phyloP scores from a whole-genome alignment of 2,329 filamentous ascomycete genomes.

The Pseudogymnoascus sp. region DNA sequence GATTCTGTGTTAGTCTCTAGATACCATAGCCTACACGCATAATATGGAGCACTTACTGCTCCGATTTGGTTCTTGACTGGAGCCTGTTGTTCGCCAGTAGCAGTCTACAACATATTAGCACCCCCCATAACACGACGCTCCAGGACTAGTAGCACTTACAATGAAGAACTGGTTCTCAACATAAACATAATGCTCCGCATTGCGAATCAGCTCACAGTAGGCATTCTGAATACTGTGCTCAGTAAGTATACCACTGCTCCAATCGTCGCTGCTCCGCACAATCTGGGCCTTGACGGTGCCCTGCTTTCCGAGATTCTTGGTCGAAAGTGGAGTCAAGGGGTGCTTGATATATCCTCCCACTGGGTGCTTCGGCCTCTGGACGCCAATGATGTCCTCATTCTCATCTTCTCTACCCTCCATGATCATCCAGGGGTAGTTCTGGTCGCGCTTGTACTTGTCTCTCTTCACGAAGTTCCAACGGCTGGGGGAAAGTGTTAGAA shows the following conservation, averaged over 20 bases:
- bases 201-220: conserved; percentile 75
- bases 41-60: conserved; percentile 24
- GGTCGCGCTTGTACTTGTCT: conserved; percentile 92
- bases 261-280: conserved; percentile 84
- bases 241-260: conserved; percentile 82
- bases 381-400: conserved; percentile 78
- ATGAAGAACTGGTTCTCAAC: conserved; percentile 99
- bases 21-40: background rate
- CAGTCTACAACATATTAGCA: conserved; percentile 47
- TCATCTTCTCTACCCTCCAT: conserved; percentile 68
- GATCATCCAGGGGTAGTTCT: conserved; percentile 75
- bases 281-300: conserved; percentile 78
- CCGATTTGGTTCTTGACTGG: conserved; percentile 88
- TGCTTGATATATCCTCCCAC: conserved; percentile 83
- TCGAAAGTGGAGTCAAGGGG: conserved; percentile 61
- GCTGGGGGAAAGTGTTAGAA: background rate
- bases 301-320: conserved; percentile 53
- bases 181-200: conserved; percentile 88
- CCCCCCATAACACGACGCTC: conserved; percentile 22
- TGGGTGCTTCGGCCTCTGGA: conserved; percentile 82
- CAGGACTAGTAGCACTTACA: conserved; percentile 14
- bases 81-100: conserved; percentile 78
- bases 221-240: conserved; percentile 86
- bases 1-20: background rate
- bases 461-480: conserved; percentile 96